A percentile compares a stretch with the other conserved stretches of the same genome.
These are phyloP conservation scores for Periglandula ipomoeae DNA, from an alignment of 2,329 filamentous ascomycete genomes.

Conservation along the genomic window DNA sequence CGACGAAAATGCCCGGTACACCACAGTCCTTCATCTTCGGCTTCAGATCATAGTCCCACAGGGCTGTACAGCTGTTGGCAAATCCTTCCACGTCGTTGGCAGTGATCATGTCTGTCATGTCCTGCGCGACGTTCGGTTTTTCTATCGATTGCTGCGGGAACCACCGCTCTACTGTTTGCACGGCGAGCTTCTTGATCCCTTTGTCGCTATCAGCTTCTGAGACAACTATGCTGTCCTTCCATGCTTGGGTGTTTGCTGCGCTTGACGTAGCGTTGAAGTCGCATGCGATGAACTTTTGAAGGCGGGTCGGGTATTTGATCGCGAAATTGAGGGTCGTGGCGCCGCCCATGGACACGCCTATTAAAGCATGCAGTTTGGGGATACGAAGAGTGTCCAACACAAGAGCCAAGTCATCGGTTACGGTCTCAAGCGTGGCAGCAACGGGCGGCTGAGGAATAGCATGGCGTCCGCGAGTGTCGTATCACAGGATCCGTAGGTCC, in stretches of 20 bases:
- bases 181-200: conserved; percentile 59
- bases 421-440: conserved; percentile 51
- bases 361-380: conserved; percentile 52
- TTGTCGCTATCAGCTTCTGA: conserved; percentile 47
- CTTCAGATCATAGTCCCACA: conserved; percentile 63
- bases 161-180: conserved; percentile 66
- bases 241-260: conserved; percentile 65
- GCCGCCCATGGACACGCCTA: conserved; percentile 76
- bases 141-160: conserved; percentile 52
- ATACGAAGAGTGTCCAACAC: conserved; percentile 64
- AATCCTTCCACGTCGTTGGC: conserved; percentile 64
- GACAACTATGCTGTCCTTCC: conserved; percentile 65
- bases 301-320: conserved; percentile 51
- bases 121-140: conserved; percentile 37
- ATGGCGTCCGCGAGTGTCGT: conserved; percentile 64
- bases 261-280: conserved; percentile 71
- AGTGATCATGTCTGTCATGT: conserved; percentile 60
- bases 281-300: conserved; percentile 59
- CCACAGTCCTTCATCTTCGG: conserved; percentile 41
- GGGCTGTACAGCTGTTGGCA: conserved; percentile 54
- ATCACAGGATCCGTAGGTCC: conserved; percentile 65
- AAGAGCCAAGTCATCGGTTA: conserved; percentile 57
- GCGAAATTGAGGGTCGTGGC: conserved; percentile 68
- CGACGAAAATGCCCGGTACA: conserved; percentile 59
- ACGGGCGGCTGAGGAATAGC: conserved; percentile 34